Conservation (phyloP, 1,284 basidiomycete species). For the Mrakiaceae sp. region DNA sequence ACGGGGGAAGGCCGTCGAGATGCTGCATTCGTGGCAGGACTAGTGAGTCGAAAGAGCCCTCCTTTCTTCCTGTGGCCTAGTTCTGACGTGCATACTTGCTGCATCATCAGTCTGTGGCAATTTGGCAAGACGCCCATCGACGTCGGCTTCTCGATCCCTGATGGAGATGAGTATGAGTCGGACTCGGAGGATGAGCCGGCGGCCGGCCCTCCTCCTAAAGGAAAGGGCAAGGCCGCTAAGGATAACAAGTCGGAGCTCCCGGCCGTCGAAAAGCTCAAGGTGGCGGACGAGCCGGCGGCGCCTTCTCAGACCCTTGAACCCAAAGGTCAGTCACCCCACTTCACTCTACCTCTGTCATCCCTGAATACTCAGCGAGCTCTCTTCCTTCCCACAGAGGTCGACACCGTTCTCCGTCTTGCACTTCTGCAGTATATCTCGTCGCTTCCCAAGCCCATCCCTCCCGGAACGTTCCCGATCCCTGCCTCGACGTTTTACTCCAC, state of each 20-base stretch:
- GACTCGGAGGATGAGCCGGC: not conserved
- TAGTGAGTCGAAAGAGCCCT: not conserved
- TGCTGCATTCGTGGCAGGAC: conserved; percentile 16
- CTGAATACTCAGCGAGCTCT: not conserved
- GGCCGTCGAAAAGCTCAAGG: not conserved
- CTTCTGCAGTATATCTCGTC: conserved; percentile 16
- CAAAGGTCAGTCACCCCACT: not conserved
- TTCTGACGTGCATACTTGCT: not conserved
- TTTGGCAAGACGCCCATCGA: not conserved
- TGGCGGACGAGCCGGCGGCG: too few relatives aligned
- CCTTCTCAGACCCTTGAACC: too few relatives aligned
- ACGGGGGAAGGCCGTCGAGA: conserved; percentile 15
- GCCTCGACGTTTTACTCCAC: conserved; percentile 13
- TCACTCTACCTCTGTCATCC: too few relatives aligned
- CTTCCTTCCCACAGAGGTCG: conserved; percentile 3
- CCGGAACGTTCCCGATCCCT: conserved; percentile 7
- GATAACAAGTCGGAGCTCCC: not conserved
- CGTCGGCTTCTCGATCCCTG: conserved; percentile 9
- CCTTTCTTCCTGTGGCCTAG: not conserved
- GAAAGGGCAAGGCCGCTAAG: too few relatives aligned
- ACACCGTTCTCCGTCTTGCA: conserved; percentile 12
- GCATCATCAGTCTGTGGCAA: conserved; percentile 12
- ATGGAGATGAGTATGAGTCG: conserved; percentile 5
- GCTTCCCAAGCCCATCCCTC: not conserved
- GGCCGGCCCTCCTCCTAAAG: not conserved